Conservation (phyloP, 164 flowering plant genomes). For the Annona cherimola region DNA sequence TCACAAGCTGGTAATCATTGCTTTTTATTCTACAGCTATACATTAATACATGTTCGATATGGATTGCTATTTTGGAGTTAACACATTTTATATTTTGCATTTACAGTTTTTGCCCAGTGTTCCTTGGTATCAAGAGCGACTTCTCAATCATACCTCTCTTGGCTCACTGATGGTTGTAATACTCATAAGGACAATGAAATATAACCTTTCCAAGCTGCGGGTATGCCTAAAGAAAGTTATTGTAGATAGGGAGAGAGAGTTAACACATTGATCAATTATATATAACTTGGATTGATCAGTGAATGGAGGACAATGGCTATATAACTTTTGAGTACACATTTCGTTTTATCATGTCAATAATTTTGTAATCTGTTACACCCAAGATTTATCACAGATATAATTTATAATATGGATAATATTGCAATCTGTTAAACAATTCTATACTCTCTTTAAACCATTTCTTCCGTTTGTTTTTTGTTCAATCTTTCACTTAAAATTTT, state of each 20-base stretch:
- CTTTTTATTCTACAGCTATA: neutral
- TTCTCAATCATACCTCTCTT: conserved; percentile 84
- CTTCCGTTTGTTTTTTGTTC: neutral
- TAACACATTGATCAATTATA: too few relatives aligned
- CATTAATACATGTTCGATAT: neutral
- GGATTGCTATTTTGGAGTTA: neutral
- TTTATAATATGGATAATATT: too few relatives aligned
- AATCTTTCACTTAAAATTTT: conserved; percentile 7
- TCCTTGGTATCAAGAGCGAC: conserved; percentile 95
- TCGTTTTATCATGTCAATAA: too few relatives aligned
- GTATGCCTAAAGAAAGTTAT: conserved; percentile 32
- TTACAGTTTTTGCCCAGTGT: conserved; percentile 73
- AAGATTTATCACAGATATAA: neutral
- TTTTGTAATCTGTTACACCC: neutral
- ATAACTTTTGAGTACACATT: too few relatives aligned
- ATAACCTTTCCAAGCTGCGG: conserved; percentile 83
- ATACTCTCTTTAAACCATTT: neutral
- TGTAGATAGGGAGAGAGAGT: neutral
- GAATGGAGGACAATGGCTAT: too few relatives aligned
- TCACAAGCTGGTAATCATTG: conserved; percentile 73
- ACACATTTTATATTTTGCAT: conserved; percentile 4
- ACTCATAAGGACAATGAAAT: conserved; percentile 89
- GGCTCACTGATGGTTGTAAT: conserved; percentile 92
- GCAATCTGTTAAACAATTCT: neutral
- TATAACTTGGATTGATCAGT: too few relatives aligned